phyloP scores from a whole-genome alignment of 2,329 filamentous ascomycete genomes.

The Fusarium staphyleae region DNA sequence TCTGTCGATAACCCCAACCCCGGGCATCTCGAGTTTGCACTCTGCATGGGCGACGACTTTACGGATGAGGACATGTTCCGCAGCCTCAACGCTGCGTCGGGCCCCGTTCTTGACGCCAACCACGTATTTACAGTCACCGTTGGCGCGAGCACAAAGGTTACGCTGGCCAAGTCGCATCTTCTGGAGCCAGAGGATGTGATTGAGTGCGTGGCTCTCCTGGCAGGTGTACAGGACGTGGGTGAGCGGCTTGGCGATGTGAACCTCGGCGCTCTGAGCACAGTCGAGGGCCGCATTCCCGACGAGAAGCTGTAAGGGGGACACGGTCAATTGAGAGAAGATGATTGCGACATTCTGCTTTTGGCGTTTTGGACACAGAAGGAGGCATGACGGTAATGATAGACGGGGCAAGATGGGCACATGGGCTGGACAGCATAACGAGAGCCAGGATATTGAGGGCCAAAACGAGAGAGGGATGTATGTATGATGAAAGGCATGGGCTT shows the following conservation, averaged over 20 bases:
- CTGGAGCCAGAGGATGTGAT: slow-evolving; percentile 90
- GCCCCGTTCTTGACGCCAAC: slow-evolving; percentile 60
- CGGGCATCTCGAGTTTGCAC: slow-evolving; percentile 78
- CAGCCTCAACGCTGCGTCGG: slow-evolving; percentile 69
- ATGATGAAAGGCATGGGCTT: slow-evolving; percentile 5
- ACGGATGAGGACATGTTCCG: slow-evolving; percentile 98
- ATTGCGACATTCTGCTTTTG: slow-evolving; percentile 25
- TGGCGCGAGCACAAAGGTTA: slow-evolving; percentile 90
- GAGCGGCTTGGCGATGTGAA: slow-evolving; percentile 60
- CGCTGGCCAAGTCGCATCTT: slow-evolving; percentile 87
- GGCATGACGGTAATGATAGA: slow-evolving; percentile 30
- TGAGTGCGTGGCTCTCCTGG: slow-evolving; percentile 66
- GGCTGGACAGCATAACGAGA: slow-evolving; percentile 12
- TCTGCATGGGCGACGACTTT: slow-evolving; percentile 94
- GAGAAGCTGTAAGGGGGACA: slow-evolving; percentile 30
- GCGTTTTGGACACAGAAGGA: slow-evolving; percentile 37
- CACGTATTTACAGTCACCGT: slow-evolving; percentile 91
- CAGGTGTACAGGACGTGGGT: slow-evolving; percentile 53
- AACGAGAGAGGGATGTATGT: slow-evolving; percentile 5
- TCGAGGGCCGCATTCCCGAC: slow-evolving; percentile 61
- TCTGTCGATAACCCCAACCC: slow-evolving; percentile 51
- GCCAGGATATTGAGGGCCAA: slow-evolving; percentile 18
- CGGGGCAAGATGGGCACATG: slow-evolving; percentile 26
- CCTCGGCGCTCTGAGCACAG: slow-evolving; percentile 59
- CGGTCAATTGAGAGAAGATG: background rate